Evolutionary conservation across 2,329 filamentous ascomycete genomes (phyloP).

Genomic region (Fusarium drepaniforme): DNA sequence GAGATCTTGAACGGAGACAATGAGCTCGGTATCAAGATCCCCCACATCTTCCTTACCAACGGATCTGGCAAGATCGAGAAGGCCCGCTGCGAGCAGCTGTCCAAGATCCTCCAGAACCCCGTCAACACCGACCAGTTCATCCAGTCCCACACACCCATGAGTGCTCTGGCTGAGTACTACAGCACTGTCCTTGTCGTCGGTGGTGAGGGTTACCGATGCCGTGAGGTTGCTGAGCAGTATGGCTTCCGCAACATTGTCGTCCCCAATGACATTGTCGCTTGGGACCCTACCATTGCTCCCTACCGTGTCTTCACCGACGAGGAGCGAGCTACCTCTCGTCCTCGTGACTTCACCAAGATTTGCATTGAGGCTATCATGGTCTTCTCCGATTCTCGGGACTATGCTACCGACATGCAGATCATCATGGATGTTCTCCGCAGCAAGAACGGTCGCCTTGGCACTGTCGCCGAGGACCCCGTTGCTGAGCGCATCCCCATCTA

Average conservation of each 20-base stretch:
- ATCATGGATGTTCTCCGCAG: slow-evolving; percentile 85
- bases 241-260: slow-evolving; percentile 85
- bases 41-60: slow-evolving; percentile 93
- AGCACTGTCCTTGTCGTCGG: slow-evolving; percentile 81
- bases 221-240: slow-evolving; percentile 64
- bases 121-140: slow-evolving; percentile 70
- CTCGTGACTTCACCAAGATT: slow-evolving; percentile 79
- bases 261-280: slow-evolving; percentile 82
- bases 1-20: slow-evolving; percentile 77
- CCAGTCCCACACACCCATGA: slow-evolving; percentile 84
- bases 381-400: slow-evolving; percentile 93
- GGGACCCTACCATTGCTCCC: slow-evolving; percentile 82
- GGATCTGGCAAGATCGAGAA: slow-evolving; percentile 92
- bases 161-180: slow-evolving; percentile 81
- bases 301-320: slow-evolving; percentile 75
- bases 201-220: slow-evolving; percentile 80
- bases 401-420: slow-evolving; percentile 86
- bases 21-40: slow-evolving; percentile 84
- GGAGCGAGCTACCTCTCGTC: slow-evolving; percentile 75
- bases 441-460: slow-evolving; percentile 79
- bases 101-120: slow-evolving; percentile 55
- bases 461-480: slow-evolving; percentile 56
- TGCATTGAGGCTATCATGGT: slow-evolving; percentile 90
- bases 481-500: slow-evolving; percentile 75
- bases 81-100: slow-evolving; percentile 83